Base-by-base conservation (phyloP, 2,329 filamentous ascomycete genomes). In the Pseudogymnoascus sp. region DNA sequence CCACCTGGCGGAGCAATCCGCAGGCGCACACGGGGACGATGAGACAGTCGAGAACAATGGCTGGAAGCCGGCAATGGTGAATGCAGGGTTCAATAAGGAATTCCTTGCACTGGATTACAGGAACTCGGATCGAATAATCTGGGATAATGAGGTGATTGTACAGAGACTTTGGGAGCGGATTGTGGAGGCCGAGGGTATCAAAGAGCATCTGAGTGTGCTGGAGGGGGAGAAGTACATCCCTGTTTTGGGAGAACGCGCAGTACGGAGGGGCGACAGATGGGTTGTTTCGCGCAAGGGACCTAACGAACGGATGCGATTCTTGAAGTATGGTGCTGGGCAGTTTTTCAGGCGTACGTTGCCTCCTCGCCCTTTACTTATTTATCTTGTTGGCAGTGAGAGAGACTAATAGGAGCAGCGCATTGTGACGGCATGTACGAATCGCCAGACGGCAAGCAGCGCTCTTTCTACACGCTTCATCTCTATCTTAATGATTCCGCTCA, bases 111-210 rank as follows among this genome's bases (percentile, higher is more conserved):
- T 80, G 1, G 79, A 84, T 7, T 83, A 83, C 58, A 80, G 90
- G 13, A 86, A 89, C 64, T 87, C 87, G 68, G 87, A 87, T n/a
- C 81, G 90, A 2, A 89, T 93, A 65, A 87, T 94, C 66, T 89
- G 85, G 82, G 88, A 94, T 69, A 74, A 81, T 11, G 76, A 79
- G 58, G 81, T 82, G 1, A 66, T 93, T 1, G 85, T 84, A 0
- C 78, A 82, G 24, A 81, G 83, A 21, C 68, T 94, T 0, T 87
- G 87, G 80, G 76, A 74, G 40, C 79, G 90, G 8, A 81, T 87
- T 1, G 70, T 78, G 17, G 73, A 81, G 21, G 66, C 71, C 50
- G 71, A 76, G 1, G 77, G 77, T 1, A 66, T 84, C 33, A 66
- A 64, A 13, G 74, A 78, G 35, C 66, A 73, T 59, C 66, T 84